Evolutionary conservation across 345 rosid genomes (phyloP).

Genomic region (Raphanus sativus): DNA sequence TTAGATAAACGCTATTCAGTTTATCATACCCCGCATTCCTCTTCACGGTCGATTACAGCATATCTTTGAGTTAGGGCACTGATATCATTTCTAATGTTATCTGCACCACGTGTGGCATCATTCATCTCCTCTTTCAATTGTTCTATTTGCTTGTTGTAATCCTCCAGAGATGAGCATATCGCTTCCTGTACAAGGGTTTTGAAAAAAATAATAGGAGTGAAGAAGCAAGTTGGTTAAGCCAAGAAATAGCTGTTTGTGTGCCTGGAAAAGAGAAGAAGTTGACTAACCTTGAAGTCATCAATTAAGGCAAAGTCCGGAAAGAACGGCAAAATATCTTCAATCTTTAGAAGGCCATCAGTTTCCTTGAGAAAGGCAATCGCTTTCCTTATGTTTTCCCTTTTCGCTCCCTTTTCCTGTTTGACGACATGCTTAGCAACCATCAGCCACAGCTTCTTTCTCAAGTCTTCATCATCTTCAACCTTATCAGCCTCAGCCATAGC

Average conservation of each 20-base stretch:
- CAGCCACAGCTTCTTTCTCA: slow-evolving; percentile 98
- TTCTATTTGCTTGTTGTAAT: slow-evolving; percentile 96
- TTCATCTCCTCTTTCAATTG: slow-evolving; percentile 93
- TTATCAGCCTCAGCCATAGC: slow-evolving; percentile 99
- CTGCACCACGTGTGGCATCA: slow-evolving; percentile 99
- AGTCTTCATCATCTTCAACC: slow-evolving; percentile 99
- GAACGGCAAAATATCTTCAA: slow-evolving; percentile 97
- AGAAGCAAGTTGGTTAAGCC: slow-evolving; percentile 15
- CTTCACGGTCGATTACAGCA: slow-evolving; percentile 81
- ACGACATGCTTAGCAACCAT: slow-evolving; percentile 98
- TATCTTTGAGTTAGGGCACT: slow-evolving; percentile 98
- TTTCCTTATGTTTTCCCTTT: slow-evolving; percentile 95
- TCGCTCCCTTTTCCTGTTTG: slow-evolving; percentile 92
- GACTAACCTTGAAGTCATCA: slow-evolving; percentile 94
- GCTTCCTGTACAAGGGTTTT: slow-evolving; percentile 68
- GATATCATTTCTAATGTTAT: slow-evolving; percentile 95
- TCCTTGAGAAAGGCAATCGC: slow-evolving; percentile 98
- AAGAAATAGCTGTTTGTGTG: neutral
- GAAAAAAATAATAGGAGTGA: slow-evolving; percentile 13
- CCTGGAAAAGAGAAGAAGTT: slow-evolving; percentile 7
- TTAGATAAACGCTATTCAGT: neutral
- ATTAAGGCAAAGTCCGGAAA: slow-evolving; percentile 98
- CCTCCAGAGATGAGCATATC: slow-evolving; percentile 94
- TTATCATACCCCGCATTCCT: slow-evolving; percentile 90
- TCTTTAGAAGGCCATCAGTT: slow-evolving; percentile 96